Conservation (phyloP, 257 asterid genomes). For the Penstemon barbatus region DNA sequence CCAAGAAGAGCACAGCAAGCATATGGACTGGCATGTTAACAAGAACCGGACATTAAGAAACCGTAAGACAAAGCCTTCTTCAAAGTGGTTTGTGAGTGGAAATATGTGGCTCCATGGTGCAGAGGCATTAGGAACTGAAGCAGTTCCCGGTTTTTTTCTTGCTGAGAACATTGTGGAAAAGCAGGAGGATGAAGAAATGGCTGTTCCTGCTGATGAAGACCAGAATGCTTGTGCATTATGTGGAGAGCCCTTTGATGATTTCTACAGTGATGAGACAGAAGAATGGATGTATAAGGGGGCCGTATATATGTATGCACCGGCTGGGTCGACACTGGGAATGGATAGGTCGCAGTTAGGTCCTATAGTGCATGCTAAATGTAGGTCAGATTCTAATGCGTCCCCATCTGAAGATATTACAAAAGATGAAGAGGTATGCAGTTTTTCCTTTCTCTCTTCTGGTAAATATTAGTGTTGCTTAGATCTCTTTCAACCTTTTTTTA, state of each 20-base stretch:
- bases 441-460: conserved; percentile 12
- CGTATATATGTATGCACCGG: conserved; percentile 75
- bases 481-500: not conserved
- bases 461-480: conserved; percentile 6
- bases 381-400: conserved; percentile 67
- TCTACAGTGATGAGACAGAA: conserved; percentile 87
- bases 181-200: conserved; percentile 77
- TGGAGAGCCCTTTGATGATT: conserved; percentile 92
- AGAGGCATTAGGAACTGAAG: conserved; percentile 76
- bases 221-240: conserved; percentile 87
- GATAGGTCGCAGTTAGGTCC: conserved; percentile 85
- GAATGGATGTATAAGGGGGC: conserved; percentile 99
- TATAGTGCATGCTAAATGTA: conserved; percentile 92
- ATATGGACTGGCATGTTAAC: conserved; percentile 98
- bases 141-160: conserved; percentile 73
- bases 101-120: conserved; percentile 89
- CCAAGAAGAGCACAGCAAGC: conserved; percentile 96
- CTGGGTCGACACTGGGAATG: conserved; percentile 56
- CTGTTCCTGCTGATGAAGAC: conserved; percentile 95
- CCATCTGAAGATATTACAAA: conserved; percentile 46
- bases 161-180: conserved; percentile 58
- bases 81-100: conserved; percentile 86
- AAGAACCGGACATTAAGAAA: conserved; percentile 75
- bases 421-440: conserved; percentile 54
- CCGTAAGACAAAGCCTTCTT: conserved; percentile 84